Evolutionary conservation across 495 filamentous ascomycete species (phyloP), one percentile per base, ranked within the genome.

Genomic region (Schizothecium vesticola): DNA sequence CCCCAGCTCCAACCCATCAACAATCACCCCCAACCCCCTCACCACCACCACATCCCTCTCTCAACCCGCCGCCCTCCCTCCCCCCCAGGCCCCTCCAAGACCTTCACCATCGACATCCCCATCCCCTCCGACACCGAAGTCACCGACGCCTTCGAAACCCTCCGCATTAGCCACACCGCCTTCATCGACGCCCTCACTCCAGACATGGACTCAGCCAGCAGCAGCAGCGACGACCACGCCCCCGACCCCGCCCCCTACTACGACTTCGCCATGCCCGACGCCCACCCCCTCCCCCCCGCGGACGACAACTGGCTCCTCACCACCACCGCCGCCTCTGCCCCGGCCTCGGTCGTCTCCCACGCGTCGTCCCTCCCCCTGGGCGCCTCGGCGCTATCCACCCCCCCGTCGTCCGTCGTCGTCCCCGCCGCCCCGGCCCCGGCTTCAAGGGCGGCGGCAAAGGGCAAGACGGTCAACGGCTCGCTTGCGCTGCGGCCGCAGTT

Each of bases 61-160:
- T 31, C 61, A 56, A 43, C 29, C 24, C 8, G 25, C 31, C 8
- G 22, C 31, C 31, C 58, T 33, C 26, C 71, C 71, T 3, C 72
- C 70, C 11, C 76, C 2, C 71, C 79, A n/a, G 78, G 77, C 6
- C 81, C 81, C 7, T 80, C 79, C 69, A 80, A 80, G 69, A 84
- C 80, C 36, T 84, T 84, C 68, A 83, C 80, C 59, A 84, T 84
- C 71, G 80, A 84, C 76, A 81, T 84, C 65, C 71, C 78, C 51
- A 78, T 83, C 73, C 73, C 77, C 0, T 63, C 64, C 4, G 78
- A 80, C 59, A 73, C 73, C 1, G 73, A 78, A 56, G 66, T 75
- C 6, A 63, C 67, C 33, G 75, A 77, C 66, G 69, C 70, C 65
- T 72, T 82, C 33, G 79, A 82, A 21, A 60, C 70, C 7, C 69